Percentiles rank a stretch among this genome's conserved stretches.
Evolutionary conservation across 2,329 filamentous ascomycete species (phyloP).

Genomic region (Verruconis gallopava): DNA sequence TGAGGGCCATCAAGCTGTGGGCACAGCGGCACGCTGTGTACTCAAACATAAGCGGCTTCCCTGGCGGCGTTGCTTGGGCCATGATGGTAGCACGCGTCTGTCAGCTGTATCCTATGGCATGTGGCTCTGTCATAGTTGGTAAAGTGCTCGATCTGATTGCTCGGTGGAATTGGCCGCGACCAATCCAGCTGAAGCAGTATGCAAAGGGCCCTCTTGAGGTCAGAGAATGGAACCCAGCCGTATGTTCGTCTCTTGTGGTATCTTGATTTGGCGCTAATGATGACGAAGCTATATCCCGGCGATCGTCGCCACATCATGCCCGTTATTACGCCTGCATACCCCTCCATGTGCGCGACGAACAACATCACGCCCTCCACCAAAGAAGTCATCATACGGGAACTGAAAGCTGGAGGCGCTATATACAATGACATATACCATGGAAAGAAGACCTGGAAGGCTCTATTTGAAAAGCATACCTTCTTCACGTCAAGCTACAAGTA

Average conservation of each 20-base stretch:
- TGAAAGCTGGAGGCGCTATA: slow-evolving; percentile 64
- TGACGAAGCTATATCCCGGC: slow-evolving; percentile 53
- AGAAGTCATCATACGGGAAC: slow-evolving; percentile 68
- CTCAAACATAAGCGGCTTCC: slow-evolving; percentile 91
- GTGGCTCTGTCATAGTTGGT: slow-evolving; percentile 72
- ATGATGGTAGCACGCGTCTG: slow-evolving; percentile 95
- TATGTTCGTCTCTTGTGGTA: slow-evolving; percentile 27
- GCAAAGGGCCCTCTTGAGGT: slow-evolving; percentile 66
- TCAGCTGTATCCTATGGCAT: slow-evolving; percentile 88
- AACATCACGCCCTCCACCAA: slow-evolving; percentile 84
- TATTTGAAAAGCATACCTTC: slow-evolving; percentile 85
- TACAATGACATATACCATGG: slow-evolving; percentile 68
- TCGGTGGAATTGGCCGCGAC: slow-evolving; percentile 86
- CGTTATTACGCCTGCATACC: slow-evolving; percentile 93
- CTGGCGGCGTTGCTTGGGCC: slow-evolving; percentile 93
- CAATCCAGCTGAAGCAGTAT: slow-evolving; percentile 80
- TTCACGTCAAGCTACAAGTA: slow-evolving; percentile 92
- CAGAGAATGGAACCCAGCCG: slow-evolving; percentile 88
- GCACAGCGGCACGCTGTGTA: slow-evolving; percentile 85
- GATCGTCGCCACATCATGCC: slow-evolving; percentile 91
- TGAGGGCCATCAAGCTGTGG: slow-evolving; percentile 93
- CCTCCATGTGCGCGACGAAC: slow-evolving; percentile 94
- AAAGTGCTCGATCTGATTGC: slow-evolving; percentile 93
- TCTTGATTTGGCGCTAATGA: slow-evolving; percentile 12
- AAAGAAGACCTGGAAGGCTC: slow-evolving; percentile 67